Evolutionary conservation across 176 grass and related monocot species (phyloP).

Genomic region (Phragmites australis): DNA sequence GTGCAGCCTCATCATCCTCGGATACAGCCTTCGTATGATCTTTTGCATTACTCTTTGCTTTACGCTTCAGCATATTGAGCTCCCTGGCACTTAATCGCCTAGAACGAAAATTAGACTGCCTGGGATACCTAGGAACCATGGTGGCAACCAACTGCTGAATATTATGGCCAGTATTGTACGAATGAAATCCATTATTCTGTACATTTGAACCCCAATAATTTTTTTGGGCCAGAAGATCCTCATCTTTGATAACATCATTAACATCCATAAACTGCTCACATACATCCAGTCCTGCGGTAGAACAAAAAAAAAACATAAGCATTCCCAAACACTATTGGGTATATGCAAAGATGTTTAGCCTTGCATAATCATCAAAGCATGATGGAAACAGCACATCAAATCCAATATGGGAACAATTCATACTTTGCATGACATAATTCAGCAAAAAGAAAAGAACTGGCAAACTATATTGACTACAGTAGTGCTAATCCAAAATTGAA

Average conservation of each 20-base stretch:
- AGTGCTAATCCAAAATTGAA: background rate
- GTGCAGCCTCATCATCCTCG: slow-evolving; percentile 68
- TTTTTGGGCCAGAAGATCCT: slow-evolving; percentile 88
- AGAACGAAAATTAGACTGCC: slow-evolving; percentile 52
- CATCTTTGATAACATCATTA: slow-evolving; percentile 91
- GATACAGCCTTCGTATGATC: slow-evolving; percentile 82
- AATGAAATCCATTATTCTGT: slow-evolving; percentile 61
- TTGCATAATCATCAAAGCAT: background rate
- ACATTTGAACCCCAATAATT: slow-evolving; percentile 56
- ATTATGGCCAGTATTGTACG: slow-evolving; percentile 62
- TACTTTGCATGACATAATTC: background rate
- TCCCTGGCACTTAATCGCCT: slow-evolving; percentile 91
- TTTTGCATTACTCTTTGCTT: slow-evolving; percentile 86
- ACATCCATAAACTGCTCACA: slow-evolving; percentile 99
- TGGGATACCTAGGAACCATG: slow-evolving; percentile 71
- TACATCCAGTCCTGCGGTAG: slow-evolving; percentile 87
- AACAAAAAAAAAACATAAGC: slow-evolving; percentile 36
- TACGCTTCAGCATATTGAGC: slow-evolving; percentile 89
- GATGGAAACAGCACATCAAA: slow-evolving; percentile 28
- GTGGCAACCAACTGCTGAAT: slow-evolving; percentile 92
- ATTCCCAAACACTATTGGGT: slow-evolving; percentile 6
- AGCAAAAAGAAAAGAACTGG: background rate
- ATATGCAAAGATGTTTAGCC: background rate
- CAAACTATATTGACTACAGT: background rate
- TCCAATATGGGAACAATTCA: slow-evolving; percentile 12